phyloP scores from a whole-genome alignment of 495 filamentous ascomycete genomes.

The Platismatia glauca region DNA sequence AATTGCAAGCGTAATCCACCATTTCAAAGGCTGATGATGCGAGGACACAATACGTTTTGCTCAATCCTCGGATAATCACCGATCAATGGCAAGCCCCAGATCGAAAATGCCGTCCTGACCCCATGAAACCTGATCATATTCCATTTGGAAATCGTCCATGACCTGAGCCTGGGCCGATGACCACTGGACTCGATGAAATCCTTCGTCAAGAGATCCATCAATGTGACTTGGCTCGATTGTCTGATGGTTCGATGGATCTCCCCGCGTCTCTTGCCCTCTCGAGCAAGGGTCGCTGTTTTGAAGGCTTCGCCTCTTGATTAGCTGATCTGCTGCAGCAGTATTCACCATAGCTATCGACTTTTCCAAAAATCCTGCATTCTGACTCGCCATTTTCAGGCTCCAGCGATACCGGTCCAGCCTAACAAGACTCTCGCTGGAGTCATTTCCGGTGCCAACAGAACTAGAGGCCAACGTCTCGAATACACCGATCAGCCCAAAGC shows the following conservation, averaged over 20 bases:
- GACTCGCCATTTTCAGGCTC: conserved; percentile 2
- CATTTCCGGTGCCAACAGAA: background rate
- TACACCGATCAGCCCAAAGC: conserved; percentile 73
- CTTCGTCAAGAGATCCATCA: background rate
- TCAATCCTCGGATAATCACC: no score
- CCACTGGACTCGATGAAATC: background rate
- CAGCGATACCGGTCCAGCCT: background rate
- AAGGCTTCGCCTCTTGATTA: background rate
- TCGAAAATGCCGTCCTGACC: conserved; percentile 1
- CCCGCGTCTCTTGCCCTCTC: background rate
- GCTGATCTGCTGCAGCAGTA: background rate
- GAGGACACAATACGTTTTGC: no score
- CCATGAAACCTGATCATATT: background rate
- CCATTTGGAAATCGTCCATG: background rate
- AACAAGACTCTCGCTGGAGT: background rate
- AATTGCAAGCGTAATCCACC: no score
- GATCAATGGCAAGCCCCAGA: background rate
- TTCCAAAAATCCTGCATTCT: background rate
- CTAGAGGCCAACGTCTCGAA: conserved; percentile 48
- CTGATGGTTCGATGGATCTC: background rate
- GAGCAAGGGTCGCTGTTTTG: background rate
- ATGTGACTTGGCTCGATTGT: background rate
- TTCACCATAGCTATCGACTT: background rate
- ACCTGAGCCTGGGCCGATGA: background rate
- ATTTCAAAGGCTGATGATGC: no score